A percentile compares a stretch with the other conserved stretches of the same genome.
Conservation (phyloP, 345 rosid genomes). For the Bretschneidera sinensis region DNA sequence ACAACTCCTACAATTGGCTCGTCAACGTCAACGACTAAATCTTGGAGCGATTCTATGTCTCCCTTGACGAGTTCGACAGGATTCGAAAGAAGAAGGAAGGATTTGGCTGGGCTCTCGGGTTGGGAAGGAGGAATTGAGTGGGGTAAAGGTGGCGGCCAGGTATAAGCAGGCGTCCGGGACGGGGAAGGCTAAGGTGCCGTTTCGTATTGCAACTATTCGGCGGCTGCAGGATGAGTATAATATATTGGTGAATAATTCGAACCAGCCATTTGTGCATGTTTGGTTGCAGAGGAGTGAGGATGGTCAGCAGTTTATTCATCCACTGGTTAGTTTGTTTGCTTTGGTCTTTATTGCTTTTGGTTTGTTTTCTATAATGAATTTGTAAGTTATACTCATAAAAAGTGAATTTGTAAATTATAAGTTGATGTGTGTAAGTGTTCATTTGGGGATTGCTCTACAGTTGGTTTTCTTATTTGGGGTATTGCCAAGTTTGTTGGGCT, state of each 20-base stretch:
- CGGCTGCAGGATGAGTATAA: conserved; percentile 73
- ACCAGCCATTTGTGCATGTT: conserved; percentile 70
- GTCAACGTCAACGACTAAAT: conserved; percentile 62
- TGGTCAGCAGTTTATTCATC: conserved; percentile 58
- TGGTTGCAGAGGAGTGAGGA: conserved; percentile 76
- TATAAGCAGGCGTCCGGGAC: conserved; percentile 29
- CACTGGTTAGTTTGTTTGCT: conserved; percentile 50
- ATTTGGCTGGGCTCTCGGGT: conserved; percentile 25
- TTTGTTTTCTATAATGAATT: background rate
- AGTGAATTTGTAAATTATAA: no score
- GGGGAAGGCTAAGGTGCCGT: conserved; percentile 57
- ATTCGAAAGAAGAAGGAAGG: conserved; percentile 44
- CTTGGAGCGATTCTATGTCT: conserved; percentile 58
- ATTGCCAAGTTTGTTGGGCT: no score
- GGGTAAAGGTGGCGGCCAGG: conserved; percentile 55
- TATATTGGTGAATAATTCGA: conserved; percentile 60
- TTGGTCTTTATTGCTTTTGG: background rate
- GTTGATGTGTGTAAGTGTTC: no score
- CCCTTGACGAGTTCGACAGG: conserved; percentile 48
- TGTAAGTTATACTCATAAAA: no score
- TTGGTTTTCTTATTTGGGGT: no score
- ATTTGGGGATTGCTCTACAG: no score
- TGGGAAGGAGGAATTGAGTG: conserved; percentile 19
- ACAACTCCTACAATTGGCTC: conserved; percentile 71
- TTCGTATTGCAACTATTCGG: conserved; percentile 60